phyloP scores from a whole-genome alignment of 345 rosid genomes.

The Pugionium dolabratum region DNA sequence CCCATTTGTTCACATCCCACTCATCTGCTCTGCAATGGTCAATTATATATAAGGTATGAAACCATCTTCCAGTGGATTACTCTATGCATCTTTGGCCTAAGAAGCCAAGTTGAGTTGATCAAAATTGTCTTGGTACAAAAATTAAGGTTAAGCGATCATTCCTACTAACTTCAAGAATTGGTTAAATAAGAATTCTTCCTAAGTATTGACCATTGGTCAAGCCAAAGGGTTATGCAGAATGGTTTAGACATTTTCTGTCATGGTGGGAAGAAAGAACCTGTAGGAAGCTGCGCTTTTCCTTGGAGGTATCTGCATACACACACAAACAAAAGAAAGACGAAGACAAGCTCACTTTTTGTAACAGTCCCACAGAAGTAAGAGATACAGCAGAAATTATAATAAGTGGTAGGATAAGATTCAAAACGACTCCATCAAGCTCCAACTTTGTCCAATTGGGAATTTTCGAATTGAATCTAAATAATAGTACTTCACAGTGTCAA shows the following conservation, averaged over 20 bases:
- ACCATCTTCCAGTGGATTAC: slow-evolving; percentile 13
- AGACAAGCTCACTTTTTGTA: slow-evolving; percentile 22
- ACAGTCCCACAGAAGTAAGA: not conserved
- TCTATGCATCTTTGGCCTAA: not conserved
- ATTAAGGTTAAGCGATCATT: not conserved
- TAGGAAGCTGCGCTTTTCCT: slow-evolving; percentile 94
- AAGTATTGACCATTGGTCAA: slow-evolving; percentile 8
- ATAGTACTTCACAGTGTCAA: slow-evolving; percentile 10
- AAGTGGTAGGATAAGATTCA: not conserved
- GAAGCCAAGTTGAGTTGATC: slow-evolving; percentile 8
- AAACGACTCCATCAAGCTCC: slow-evolving; percentile 3
- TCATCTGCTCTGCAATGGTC: slow-evolving; percentile 85
- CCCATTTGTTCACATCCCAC: slow-evolving; percentile 99
- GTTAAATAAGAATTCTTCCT: slow-evolving; percentile 7
- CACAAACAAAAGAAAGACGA: slow-evolving; percentile 15
- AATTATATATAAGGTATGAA: slow-evolving; percentile 22
- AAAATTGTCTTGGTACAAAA: slow-evolving; percentile 6
- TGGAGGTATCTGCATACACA: slow-evolving; percentile 92
- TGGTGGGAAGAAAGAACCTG: slow-evolving; percentile 54
- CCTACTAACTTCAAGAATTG: slow-evolving; percentile 8
- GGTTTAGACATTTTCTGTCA: slow-evolving; percentile 8
- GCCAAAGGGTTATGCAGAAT: slow-evolving; percentile 1
- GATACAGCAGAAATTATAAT: not conserved
- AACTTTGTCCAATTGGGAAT: not conserved
- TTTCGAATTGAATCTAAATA: not conserved